Conservation (phyloP, 208 protist species). For the Leishmania martiniquensis region DNA sequence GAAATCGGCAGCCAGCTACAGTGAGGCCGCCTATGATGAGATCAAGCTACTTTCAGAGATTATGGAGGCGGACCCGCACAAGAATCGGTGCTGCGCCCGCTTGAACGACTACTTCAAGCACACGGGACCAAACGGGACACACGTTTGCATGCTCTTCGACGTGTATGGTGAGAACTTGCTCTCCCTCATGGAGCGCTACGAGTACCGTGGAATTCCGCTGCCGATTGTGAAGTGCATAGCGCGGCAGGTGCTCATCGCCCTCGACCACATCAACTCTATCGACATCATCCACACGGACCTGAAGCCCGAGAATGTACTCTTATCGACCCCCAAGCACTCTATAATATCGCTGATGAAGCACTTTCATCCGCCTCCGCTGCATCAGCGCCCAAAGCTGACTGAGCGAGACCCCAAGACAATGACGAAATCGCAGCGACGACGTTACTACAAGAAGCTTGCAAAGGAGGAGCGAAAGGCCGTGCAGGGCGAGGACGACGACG, state of each 20-base stretch:
- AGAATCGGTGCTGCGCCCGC: conserved; percentile 67
- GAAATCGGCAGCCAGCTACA: conserved; percentile 80
- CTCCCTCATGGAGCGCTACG: conserved; percentile 95
- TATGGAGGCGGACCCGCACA: conserved; percentile 78
- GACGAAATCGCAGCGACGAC: conserved; percentile 92
- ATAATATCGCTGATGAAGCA: conserved; percentile 89
- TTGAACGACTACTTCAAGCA: conserved; percentile 93
- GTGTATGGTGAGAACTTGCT: conserved; percentile 97
- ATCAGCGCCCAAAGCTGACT: conserved; percentile 75
- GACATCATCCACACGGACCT: conserved; percentile 98
- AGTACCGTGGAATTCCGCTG: conserved; percentile 96
- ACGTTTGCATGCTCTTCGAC: conserved; percentile 98
- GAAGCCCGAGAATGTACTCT: conserved; percentile 96
- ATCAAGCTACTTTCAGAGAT: conserved; percentile 84
- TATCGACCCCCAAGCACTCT: conserved; percentile 84
- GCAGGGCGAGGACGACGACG: conserved; percentile 29
- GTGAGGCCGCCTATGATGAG: conserved; percentile 83
- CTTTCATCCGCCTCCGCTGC: conserved; percentile 74
- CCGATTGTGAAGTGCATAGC: conserved; percentile 94
- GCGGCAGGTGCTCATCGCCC: conserved; percentile 85
- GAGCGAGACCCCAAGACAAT: conserved; percentile 88
- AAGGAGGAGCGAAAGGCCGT: conserved; percentile 39
- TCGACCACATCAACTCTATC: conserved; percentile 95
- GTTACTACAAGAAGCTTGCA: conserved; percentile 92
- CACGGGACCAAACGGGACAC: conserved; percentile 82